Conservation (phyloP, 306 rosid genomes). For the Quillaja saponaria region DNA sequence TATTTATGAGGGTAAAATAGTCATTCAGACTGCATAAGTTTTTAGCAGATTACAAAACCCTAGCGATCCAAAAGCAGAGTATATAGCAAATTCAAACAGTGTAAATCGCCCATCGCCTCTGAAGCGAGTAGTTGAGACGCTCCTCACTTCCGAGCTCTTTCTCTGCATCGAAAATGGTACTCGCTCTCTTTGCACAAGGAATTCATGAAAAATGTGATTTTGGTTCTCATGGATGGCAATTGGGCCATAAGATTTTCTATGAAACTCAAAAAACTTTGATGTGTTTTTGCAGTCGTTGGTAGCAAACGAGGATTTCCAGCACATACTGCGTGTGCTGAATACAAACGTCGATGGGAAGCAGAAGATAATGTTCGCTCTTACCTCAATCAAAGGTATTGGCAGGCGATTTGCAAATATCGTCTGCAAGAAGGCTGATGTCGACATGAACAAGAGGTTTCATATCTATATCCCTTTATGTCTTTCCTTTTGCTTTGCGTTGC, state of each 20-base stretch:
- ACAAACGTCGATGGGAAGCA: constrained; percentile 59
- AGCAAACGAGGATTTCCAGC: constrained; percentile 59
- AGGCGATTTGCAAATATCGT: constrained; percentile 47
- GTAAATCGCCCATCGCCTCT: too few species aligned
- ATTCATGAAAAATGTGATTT: too few species aligned
- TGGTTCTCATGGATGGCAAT: not conserved
- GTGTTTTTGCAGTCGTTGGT: constrained; percentile 40
- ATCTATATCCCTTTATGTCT: not conserved
- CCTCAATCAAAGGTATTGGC: constrained; percentile 59
- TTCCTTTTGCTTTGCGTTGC: not conserved
- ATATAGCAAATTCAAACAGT: too few species aligned
- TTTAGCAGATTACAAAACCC: too few species aligned
- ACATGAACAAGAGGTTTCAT: constrained; percentile 51
- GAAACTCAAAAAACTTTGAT: not conserved
- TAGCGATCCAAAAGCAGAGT: too few species aligned
- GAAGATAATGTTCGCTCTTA: constrained; percentile 53
- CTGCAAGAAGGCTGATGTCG: constrained; percentile 57
- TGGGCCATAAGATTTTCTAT: too few species aligned
- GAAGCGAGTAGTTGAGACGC: too few species aligned
- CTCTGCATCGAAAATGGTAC: not conserved
- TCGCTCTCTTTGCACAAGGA: not conserved
- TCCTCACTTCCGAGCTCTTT: too few species aligned
- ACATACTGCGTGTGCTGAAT: constrained; percentile 58
- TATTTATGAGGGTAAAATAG: too few species aligned
- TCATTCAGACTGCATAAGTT: too few species aligned